phyloP scores from a whole-genome alignment of 2,329 filamentous ascomycete species.

The Talaromyces verruculosus region DNA sequence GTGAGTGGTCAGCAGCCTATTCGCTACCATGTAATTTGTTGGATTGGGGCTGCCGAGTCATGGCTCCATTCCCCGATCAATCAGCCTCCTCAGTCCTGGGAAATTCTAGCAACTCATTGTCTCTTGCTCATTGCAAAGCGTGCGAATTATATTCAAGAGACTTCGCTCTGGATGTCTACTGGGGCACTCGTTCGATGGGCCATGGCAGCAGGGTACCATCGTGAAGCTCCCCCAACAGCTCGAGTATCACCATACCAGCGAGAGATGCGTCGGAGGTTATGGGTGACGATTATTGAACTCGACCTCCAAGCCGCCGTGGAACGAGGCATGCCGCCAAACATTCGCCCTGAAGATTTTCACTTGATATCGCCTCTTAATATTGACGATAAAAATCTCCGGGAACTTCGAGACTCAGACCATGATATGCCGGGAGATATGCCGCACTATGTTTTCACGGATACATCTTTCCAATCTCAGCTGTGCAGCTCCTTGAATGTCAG shows the following conservation, averaged over 20 bases:
- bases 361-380: constrained; percentile 52
- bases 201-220: constrained; percentile 56
- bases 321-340: constrained; percentile 53
- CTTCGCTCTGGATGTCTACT: constrained; percentile 42
- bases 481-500: constrained; percentile 27
- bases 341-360: constrained; percentile 49
- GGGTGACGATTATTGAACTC: constrained; percentile 58
- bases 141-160: constrained; percentile 7
- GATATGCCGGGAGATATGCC: constrained; percentile 33
- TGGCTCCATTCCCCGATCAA: constrained; percentile 4
- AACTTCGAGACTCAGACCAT: constrained; percentile 22
- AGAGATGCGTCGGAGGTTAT: constrained; percentile 55
- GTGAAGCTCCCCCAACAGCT: constrained; percentile 35
- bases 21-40: background rate
- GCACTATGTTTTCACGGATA: constrained; percentile 35
- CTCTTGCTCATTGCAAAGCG: constrained; percentile 12
- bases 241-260: constrained; percentile 42
- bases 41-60: constrained; percentile 8
- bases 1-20: background rate
- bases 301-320: constrained; percentile 59
- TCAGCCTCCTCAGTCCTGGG: constrained; percentile 10
- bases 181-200: constrained; percentile 53
- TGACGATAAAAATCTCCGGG: constrained; percentile 51
- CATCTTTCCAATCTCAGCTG: constrained; percentile 36
- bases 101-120: constrained; percentile 1